Evolutionary conservation across 2,329 filamentous ascomycete genomes (phyloP).

Genomic region (Aspergillus nomiae): DNA sequence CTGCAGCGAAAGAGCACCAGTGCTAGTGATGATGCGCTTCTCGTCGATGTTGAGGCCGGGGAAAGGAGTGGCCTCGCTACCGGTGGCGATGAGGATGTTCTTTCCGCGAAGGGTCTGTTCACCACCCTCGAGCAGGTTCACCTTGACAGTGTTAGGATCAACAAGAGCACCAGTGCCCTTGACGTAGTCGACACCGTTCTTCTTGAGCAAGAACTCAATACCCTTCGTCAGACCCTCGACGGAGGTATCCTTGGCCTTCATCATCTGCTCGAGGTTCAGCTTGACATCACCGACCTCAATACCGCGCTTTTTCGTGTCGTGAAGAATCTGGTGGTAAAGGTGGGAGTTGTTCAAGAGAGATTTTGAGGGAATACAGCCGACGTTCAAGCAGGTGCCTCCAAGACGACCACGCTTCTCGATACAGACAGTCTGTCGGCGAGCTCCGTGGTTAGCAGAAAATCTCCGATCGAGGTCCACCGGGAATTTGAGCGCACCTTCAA

Average conservation of each 20-base stretch:
- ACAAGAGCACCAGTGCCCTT: slow-evolving; percentile 88
- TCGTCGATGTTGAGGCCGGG: slow-evolving; percentile 94
- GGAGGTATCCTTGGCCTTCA: slow-evolving; percentile 97
- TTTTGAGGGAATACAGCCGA: slow-evolving; percentile 99
- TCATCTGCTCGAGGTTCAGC: slow-evolving; percentile 91
- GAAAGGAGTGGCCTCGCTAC: slow-evolving; percentile 93
- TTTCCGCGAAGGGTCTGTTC: slow-evolving; percentile 85
- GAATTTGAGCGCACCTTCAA: slow-evolving; percentile 69
- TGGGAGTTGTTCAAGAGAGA: slow-evolving; percentile 99
- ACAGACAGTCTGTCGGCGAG: slow-evolving; percentile 72
- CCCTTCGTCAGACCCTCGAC: slow-evolving; percentile 90
- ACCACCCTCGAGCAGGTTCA: slow-evolving; percentile 86
- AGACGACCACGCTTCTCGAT: slow-evolving; percentile 97
- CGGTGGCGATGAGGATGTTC: slow-evolving; percentile 98
- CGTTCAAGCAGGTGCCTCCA: slow-evolving; percentile 96
- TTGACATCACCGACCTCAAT: slow-evolving; percentile 98
- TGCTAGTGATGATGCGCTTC: slow-evolving; percentile 96
- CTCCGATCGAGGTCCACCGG: slow-evolving; percentile 12
- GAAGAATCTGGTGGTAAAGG: slow-evolving; percentile 93
- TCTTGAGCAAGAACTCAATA: slow-evolving; percentile 97
- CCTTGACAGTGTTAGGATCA: slow-evolving; percentile 87
- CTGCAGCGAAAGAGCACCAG: slow-evolving; percentile 84
- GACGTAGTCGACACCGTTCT: slow-evolving; percentile 98
- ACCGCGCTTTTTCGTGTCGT: slow-evolving; percentile 95
- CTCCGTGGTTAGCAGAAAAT: slow-evolving; percentile 1